Base-by-base conservation (phyloP, 768 basidiomycete species). In the Mycena pura region DNA sequence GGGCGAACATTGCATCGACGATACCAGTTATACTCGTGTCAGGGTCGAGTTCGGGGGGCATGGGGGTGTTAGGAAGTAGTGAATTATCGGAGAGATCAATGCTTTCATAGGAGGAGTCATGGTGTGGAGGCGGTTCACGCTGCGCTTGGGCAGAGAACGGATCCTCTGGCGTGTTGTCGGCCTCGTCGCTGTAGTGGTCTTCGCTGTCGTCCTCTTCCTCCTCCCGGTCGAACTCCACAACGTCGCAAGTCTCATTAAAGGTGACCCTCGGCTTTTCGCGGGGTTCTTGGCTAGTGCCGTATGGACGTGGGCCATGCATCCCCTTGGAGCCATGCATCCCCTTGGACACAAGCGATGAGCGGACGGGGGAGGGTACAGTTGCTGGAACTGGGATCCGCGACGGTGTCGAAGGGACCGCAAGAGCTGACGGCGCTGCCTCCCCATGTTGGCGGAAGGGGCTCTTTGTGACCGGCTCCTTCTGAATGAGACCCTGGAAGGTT, bases 241-340 rank as follows among this genome's bases (percentile, higher is more conserved):
- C 92, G 62, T 95, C 92, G 65, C 90, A 91, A 11, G 86, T 82
- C 63, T 91, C 89, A 70, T 89, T 83, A 58, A 91, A 95, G 1
- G 86, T 90, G 25, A 95, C 93, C 0, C 86, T 93, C 72, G n/a
- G n/a, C n/a, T n/a, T n/a, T n/a, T 93, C 94, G 62, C 90, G 74
- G 27, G 85, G 81, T 66, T 85, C 83, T 21, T 85, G 81, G 25
- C 64, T 56, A n/a, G n/a, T n/a, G 24, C 78, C 81, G 53, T 80
- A 85, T 4, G 84, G 75, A 28, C 92, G 88, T 5, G 92, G 92
- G 3, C 93, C 92, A 66, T 89, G 89, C 65, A 92, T 81, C 32
- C 90, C 84, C 64, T 84, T 85, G 1, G 87, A n/a, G 3, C 93
- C 92, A 66, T 89, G 89, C 65, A 92, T 81, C 32, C 90, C 84